phyloP scores from a whole-genome alignment of 768 basidiomycete genomes.

The Strobilomyces confusus region DNA sequence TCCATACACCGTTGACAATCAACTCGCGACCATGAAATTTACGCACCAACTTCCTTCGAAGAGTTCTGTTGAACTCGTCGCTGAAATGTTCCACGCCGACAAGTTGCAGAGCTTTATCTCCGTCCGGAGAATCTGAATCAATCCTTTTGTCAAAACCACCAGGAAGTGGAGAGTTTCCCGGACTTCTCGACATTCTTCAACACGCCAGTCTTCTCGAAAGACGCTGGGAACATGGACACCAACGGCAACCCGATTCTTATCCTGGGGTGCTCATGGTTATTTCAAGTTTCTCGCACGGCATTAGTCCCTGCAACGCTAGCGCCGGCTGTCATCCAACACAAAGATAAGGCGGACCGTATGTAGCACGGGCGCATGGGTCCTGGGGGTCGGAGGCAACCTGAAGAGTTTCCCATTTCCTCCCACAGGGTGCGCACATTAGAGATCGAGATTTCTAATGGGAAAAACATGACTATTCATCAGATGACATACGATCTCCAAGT shows the following conservation, averaged over 20 bases:
- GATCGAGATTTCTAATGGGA: neutral
- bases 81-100: slow-evolving; percentile 57
- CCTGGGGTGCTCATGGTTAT: slow-evolving; percentile 1
- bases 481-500: slow-evolving; percentile 13
- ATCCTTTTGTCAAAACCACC: slow-evolving; percentile 34
- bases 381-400: neutral
- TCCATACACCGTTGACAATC: neutral
- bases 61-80: slow-evolving; percentile 54
- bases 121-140: slow-evolving; percentile 32
- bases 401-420: slow-evolving; percentile 7
- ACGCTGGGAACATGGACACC: slow-evolving; percentile 14
- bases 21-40: neutral
- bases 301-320: slow-evolving; percentile 1
- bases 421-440: slow-evolving; percentile 1
- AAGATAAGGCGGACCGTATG: slow-evolving; percentile 19
- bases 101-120: slow-evolving; percentile 59
- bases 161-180: slow-evolving; percentile 8
- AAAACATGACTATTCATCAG: slow-evolving; percentile 14
- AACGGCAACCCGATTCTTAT: slow-evolving; percentile 8
- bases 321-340: neutral
- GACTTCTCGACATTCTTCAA: slow-evolving; percentile 8
- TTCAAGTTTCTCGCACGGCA: slow-evolving; percentile 10
- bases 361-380: slow-evolving; percentile 5
- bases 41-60: slow-evolving; percentile 57
- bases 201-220: slow-evolving; percentile 5